Base-by-base conservation (phyloP, 1,284 basidiomycete species). In the Thecaphora thlaspeos region DNA sequence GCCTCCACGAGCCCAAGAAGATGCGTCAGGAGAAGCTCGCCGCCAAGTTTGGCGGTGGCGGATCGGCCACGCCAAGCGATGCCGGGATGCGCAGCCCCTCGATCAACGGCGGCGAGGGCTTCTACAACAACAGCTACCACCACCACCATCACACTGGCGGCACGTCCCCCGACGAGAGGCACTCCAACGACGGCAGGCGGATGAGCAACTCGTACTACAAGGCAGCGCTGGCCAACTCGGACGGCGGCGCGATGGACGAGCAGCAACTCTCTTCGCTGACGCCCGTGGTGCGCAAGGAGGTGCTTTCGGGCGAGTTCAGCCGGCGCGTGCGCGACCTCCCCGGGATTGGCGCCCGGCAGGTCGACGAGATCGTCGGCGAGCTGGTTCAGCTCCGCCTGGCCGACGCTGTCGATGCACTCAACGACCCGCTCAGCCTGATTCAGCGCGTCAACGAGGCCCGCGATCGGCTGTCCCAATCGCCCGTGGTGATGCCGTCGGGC, bases 1-100 rank as follows among this genome's bases (percentile, higher is more conserved):
- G 91, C 30, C 79, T 93, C 48, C 90, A 93, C 68, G 91, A 93
- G 77, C 90, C 90, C 18, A 93, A 91, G 76, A 88, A 89, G 71
- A 80, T 91, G 38, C 84, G 91, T 17, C 87, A 91, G 75, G 89
- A 91, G 79, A 91, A 91, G 73, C 82, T 92, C 5, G 89, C 89
- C 3, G 85, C 86, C 51, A 83, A 88, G 21, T 91, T 89, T 67
- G 81, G 69, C 37, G 46, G 28, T n/a, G 14, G 18, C 18, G 22
- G 19, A 5, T 22, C 41, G 15, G n/a, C 39, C 15, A 43, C 51
- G 10, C 38, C 43, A 26, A 55, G 51, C 22, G 52, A 23, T 21
- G 61, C 51, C 24, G 44, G 41, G 30, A 19, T 24, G 0, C 50
- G 58, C 5, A 45, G 48, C 3, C 1, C 41, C 2, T 38, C 12